Evolutionary conservation across 257 asterid genomes (phyloP).

Genomic region (Scutellaria baicalensis): DNA sequence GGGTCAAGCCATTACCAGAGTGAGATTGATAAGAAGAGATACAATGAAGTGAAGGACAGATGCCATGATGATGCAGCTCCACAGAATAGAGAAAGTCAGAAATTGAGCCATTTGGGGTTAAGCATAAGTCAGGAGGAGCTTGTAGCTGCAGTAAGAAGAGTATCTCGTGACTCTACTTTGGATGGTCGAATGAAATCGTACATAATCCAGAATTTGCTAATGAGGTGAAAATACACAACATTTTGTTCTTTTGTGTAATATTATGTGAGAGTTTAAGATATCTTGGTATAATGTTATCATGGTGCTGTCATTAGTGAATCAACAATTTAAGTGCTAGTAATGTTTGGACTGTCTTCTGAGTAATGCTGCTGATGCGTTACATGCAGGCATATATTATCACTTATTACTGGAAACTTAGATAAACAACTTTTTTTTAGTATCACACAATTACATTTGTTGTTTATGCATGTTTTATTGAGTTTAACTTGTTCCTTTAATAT

Average conservation of each 20-base stretch:
- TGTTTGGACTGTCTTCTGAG: neutral
- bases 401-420: neutral
- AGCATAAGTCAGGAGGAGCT: slow-evolving; percentile 57
- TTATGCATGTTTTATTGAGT: slow-evolving; percentile 5
- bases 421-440: neutral
- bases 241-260: neutral
- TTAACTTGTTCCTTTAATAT: slow-evolving; percentile 13
- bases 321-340: neutral
- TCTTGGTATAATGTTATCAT: neutral
- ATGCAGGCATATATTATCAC: neutral
- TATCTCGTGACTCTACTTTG: slow-evolving; percentile 63
- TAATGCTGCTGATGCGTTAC: neutral
- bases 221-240: slow-evolving; percentile 43
- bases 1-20: slow-evolving; percentile 20
- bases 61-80: slow-evolving; percentile 20
- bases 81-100: slow-evolving; percentile 10
- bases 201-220: slow-evolving; percentile 60
- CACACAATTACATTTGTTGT: slow-evolving; percentile 3
- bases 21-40: slow-evolving; percentile 32
- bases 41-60: slow-evolving; percentile 23
- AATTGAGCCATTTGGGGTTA: slow-evolving; percentile 30
- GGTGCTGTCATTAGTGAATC: neutral
- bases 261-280: neutral
- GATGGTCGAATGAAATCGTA: slow-evolving; percentile 51
- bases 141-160: slow-evolving; percentile 62